Evolutionary conservation across 495 filamentous ascomycete species (phyloP).

Genomic region (Coniosporium apollinis): DNA sequence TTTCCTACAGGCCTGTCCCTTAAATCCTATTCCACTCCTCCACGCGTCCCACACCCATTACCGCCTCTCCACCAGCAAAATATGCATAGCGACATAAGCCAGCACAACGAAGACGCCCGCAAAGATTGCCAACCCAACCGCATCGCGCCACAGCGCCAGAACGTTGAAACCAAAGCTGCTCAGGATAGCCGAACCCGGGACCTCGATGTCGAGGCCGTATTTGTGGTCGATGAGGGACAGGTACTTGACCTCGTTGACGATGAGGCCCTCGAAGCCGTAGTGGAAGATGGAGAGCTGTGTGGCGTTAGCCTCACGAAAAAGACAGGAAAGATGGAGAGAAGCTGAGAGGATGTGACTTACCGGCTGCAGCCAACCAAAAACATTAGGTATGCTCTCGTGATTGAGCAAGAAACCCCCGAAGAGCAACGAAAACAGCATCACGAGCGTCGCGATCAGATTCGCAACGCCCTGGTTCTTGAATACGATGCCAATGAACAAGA

Average conservation of each 20-base stretch:
- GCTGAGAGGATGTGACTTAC: conserved; percentile 28
- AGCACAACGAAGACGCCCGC: conserved; percentile 70
- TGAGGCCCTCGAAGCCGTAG: conserved; percentile 89
- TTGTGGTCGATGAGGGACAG: conserved; percentile 82
- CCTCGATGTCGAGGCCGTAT: conserved; percentile 84
- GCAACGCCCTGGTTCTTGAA: conserved; percentile 86
- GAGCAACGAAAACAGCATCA: conserved; percentile 94
- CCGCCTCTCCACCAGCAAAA: conserved; percentile 81
- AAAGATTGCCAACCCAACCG: conserved; percentile 66
- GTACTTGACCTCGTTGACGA: conserved; percentile 94
- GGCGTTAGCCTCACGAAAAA: neutral
- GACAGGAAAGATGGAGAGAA: neutral
- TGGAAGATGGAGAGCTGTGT: conserved; percentile 89
- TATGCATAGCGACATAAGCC: conserved; percentile 85
- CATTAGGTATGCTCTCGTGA: conserved; percentile 73
- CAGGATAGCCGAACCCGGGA: conserved; percentile 86
- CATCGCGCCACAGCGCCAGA: conserved; percentile 68
- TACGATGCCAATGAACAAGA: conserved; percentile 89
- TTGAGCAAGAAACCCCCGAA: conserved; percentile 91
- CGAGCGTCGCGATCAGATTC: conserved; percentile 83
- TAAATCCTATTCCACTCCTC: too few species aligned
- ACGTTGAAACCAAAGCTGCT: conserved; percentile 86
- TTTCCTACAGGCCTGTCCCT: too few species aligned
- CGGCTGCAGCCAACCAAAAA: conserved; percentile 74
- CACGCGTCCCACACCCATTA: too few species aligned